Conservation (phyloP, 2,329 filamentous ascomycete genomes). For the Dactylellina cionopaga region DNA sequence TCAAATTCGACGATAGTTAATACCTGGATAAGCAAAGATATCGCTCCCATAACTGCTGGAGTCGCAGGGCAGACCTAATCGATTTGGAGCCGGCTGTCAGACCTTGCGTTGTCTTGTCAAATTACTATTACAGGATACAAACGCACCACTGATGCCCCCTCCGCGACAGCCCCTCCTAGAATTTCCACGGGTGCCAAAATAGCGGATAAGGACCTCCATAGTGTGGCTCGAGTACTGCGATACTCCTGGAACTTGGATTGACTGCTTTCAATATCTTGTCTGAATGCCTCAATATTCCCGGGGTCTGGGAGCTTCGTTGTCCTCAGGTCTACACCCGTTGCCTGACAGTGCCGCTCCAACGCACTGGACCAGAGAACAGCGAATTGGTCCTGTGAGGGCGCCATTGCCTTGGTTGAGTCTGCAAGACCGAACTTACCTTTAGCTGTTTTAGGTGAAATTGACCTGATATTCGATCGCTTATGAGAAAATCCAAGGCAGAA, state of each 20-base stretch:
- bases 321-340: background rate
- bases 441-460: no score
- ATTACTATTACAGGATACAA: no score
- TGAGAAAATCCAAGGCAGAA: no score
- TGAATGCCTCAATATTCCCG: background rate
- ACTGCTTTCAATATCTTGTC: background rate
- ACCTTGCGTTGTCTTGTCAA: background rate
- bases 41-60: constrained; percentile 5
- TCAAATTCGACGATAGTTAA: no score
- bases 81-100: background rate
- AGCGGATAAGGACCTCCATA: background rate
- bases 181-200: background rate
- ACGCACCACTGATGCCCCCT: background rate
- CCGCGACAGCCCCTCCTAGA: background rate
- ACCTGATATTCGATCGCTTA: no score
- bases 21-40: background rate
- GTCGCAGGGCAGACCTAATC: background rate
- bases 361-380: no score
- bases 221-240: background rate
- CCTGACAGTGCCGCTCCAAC: no score
- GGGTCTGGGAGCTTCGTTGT: background rate
- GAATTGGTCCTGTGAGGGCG: no score
- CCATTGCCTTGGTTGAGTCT: no score
- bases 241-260: background rate
- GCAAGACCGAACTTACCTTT: no score